phyloP scores from a whole-genome alignment of 257 asterid species.

The Primulina huaijiensis region DNA sequence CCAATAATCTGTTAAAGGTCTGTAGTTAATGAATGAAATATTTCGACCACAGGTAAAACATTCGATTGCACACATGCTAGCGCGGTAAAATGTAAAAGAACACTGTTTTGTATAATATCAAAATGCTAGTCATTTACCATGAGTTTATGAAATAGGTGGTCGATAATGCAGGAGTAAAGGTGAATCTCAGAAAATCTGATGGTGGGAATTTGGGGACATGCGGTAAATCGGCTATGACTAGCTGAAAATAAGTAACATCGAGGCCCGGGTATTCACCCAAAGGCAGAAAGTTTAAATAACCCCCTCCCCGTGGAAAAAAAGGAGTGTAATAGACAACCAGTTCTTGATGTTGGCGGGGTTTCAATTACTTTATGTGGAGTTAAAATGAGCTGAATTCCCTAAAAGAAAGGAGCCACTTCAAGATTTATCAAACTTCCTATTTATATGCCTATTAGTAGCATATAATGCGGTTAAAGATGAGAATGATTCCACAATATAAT shows the following conservation, averaged over 20 bases:
- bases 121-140: not conserved
- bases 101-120: constrained; percentile 5
- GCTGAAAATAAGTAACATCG: no score
- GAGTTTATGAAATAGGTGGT: not conserved
- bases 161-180: not conserved
- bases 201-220: no score
- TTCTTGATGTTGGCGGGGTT: not conserved
- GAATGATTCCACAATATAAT: not conserved
- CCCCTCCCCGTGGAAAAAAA: no score
- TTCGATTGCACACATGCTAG: not conserved
- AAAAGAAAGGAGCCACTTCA: no score
- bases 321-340: not conserved
- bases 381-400: not conserved
- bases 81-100: not conserved
- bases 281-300: no score
- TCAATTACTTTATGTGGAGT: not conserved
- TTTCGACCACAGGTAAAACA: constrained; percentile 10
- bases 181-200: no score
- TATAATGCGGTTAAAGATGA: no score
- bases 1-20: constrained; percentile 68
- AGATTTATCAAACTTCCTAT: no score
- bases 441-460: no score
- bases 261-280: no score
- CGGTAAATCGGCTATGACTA: no score
- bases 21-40: constrained; percentile 22